Evolutionary conservation across 164 flowering plant species (phyloP).

Genomic region (Buxus sempervirens): DNA sequence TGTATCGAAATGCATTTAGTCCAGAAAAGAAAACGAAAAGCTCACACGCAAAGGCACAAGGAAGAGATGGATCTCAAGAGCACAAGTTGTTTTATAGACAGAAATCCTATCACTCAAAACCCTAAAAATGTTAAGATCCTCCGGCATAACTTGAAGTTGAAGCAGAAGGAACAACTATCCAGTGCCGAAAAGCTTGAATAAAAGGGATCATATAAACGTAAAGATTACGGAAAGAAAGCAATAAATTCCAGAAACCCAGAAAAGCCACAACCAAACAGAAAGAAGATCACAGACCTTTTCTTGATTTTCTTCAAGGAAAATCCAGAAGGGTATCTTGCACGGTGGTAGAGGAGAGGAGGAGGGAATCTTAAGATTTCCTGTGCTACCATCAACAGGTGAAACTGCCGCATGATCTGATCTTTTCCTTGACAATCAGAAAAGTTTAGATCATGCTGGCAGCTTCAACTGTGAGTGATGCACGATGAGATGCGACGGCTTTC

Average conservation of each 20-base stretch:
- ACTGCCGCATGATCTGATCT: slow-evolving; percentile 74
- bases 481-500: slow-evolving; percentile 4
- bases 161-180: slow-evolving; percentile 3
- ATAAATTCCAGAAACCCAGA: slow-evolving; percentile 1
- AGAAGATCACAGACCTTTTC: slow-evolving; percentile 20
- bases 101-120: slow-evolving; percentile 18
- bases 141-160: slow-evolving; percentile 2
- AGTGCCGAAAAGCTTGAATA: neutral
- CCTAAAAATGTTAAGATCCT: slow-evolving; percentile 14
- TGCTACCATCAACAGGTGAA: slow-evolving; percentile 61
- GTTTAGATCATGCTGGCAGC: slow-evolving; percentile 95
- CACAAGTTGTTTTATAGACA: slow-evolving; percentile 13
- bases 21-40: neutral
- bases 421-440: slow-evolving; percentile 19
- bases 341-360: too few species aligned
- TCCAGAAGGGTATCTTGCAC: neutral
- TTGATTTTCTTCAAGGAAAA: slow-evolving; percentile 11
- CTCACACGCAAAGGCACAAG: neutral
- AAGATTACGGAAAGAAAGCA: neutral
- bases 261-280: slow-evolving; percentile 7
- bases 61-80: slow-evolving; percentile 9
- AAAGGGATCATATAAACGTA: neutral
- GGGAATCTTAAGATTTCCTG: slow-evolving; percentile 13
- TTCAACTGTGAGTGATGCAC: slow-evolving; percentile 59
- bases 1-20: neutral